Evolutionary conservation across 371 early-diverging fungal genomes (phyloP), one percentile per base, ranked within the genome.

Genomic region (Rhizopus sp.): DNA sequence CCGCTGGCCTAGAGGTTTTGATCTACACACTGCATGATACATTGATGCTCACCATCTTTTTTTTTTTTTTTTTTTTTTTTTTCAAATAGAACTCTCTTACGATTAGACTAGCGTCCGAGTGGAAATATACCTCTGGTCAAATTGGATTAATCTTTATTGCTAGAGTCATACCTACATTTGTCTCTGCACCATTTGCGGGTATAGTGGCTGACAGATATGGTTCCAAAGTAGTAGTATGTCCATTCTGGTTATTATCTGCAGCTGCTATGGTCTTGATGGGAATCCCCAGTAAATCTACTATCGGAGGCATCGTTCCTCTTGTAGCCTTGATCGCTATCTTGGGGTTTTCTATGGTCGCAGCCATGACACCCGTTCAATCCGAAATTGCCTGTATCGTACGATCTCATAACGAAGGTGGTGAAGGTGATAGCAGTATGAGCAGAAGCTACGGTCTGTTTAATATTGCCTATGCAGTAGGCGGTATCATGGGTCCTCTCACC

Each of bases 101-200:
- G 0, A 66, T 75, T 37, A 63, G 71, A 29, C 59, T 82, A 8
- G 64, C 71, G 1, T 66, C 64, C 0, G 78, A 78, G 34, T 82
- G 75, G 60, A 50, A 48, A 3, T 66, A 72, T 55, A 66, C 74
- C 12, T 67, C 80, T 15, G 73, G 75, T 38, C 67, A 72, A 34
- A 77, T 82, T 41, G 83, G 83, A 53, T 59, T 78, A 0, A 70
- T 80, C 13, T 79, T 80, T 50, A 58, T 79, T 30, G 80, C 83
- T 2, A 75, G 77, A 59, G 72, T 73, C 0, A 54, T 73, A 34
- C 81, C 81, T 2, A 70, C 75, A 8, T 77, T 80, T 38, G 23
- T 78, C 31, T 60, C 62, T 2, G 67, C 79, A 0, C 80, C 80
- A 1, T n/a, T 80, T 4, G 73, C 75, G 3, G 83, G 83, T 5